Percentiles rank a stretch among this genome's conserved stretches.
These are phyloP conservation scores for Avena insularis DNA, from an alignment of 176 grass and related monocot species.

Conservation along the genomic window DNA sequence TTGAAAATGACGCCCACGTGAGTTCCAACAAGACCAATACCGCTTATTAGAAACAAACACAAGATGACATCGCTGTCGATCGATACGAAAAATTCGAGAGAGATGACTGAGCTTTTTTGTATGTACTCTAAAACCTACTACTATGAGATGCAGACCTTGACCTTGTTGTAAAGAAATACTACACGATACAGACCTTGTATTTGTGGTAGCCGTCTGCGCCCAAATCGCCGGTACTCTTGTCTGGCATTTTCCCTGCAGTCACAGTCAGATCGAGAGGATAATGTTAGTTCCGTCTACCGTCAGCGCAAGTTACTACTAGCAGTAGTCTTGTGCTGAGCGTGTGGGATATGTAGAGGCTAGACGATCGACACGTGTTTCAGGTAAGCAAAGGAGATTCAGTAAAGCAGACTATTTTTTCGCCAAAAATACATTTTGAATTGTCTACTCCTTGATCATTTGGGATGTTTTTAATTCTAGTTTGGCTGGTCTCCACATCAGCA, in stretches of 20 bases:
- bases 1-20: background rate
- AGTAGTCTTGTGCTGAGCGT: background rate
- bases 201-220: slow-evolving; percentile 74
- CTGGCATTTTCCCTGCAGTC: slow-evolving; percentile 60
- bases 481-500: no score
- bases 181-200: slow-evolving; percentile 57
- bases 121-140: background rate
- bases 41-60: background rate
- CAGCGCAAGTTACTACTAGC: background rate
- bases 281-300: background rate
- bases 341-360: no score
- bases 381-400: no score
- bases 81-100: slow-evolving; percentile 1
- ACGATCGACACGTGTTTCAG: no score
- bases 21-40: background rate
- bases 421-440: no score
- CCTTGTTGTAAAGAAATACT: no score
- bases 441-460: no score
- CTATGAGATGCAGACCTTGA: no score
- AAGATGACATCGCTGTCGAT: background rate
- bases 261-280: background rate
- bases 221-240: slow-evolving; percentile 74
- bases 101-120: background rate
- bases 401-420: no score
- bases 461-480: no score